Percentiles rank a stretch among this genome's conserved stretches.
Evolutionary conservation across 805 yeast genomes (phyloP).

Genomic region (Kuraishia piskuri): DNA sequence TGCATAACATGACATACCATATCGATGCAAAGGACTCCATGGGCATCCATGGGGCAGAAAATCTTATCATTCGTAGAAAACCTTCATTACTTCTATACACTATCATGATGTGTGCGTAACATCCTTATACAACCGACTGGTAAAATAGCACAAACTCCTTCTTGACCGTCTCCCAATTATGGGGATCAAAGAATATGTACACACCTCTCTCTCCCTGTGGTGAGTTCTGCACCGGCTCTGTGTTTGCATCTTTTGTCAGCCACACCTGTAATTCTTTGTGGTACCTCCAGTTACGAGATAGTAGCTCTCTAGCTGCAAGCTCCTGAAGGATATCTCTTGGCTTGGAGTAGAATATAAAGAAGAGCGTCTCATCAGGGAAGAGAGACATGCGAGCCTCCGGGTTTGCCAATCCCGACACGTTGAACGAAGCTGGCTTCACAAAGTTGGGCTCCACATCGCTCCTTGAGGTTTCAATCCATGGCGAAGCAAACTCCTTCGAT

Average conservation of each 20-base stretch:
- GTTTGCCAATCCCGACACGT: conserved; percentile 14
- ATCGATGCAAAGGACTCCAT: no score
- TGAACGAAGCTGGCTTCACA: conserved; percentile 51
- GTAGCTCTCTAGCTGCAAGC: conserved; percentile 84
- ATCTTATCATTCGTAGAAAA: background rate
- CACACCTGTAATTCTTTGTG: conserved; percentile 94
- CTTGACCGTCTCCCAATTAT: conserved; percentile 90
- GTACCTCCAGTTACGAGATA: conserved; percentile 91
- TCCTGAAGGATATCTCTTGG: conserved; percentile 93
- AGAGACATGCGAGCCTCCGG: conserved; percentile 36
- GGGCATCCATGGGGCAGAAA: no score
- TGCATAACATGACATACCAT: no score
- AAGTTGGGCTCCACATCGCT: conserved; percentile 86
- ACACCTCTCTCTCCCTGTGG: conserved; percentile 86
- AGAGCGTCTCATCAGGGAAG: conserved; percentile 86
- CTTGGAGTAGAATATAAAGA: conserved; percentile 87
- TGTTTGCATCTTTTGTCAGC: conserved; percentile 88
- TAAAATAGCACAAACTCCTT: conserved; percentile 52
- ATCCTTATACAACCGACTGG: conserved; percentile 21
- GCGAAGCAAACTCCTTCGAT: conserved; percentile 70
- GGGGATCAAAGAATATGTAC: conserved; percentile 91
- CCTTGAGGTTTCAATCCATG: conserved; percentile 91
- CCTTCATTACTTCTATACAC: background rate
- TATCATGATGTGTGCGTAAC: background rate
- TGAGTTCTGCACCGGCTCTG: conserved; percentile 79